A percentile compares a stretch with the other conserved stretches of the same genome.
phyloP scores from a whole-genome alignment of 208 protist species.

The Leishmania gerbilli region DNA sequence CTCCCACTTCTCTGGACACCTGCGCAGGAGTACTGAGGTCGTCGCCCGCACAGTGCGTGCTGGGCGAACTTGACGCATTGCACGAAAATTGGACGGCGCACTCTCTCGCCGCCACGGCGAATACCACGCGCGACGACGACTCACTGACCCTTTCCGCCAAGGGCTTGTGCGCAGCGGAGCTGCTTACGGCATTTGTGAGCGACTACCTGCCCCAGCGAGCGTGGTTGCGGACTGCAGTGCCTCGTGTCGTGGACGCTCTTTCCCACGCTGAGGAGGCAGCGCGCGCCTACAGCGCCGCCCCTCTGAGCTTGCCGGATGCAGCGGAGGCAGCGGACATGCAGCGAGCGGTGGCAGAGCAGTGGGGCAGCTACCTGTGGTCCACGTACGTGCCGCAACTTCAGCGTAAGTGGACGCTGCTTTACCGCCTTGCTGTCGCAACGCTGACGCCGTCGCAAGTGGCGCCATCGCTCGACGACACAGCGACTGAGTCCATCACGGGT shows the following conservation, averaged over 20 bases:
- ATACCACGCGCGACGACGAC: not conserved
- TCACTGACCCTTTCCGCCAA: not conserved
- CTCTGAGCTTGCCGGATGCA: not conserved
- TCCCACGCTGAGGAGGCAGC: slow-evolving; percentile 9
- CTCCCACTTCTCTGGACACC: not conserved
- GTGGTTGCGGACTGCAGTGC: slow-evolving; percentile 29
- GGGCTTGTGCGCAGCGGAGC: slow-evolving; percentile 17
- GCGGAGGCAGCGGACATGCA: slow-evolving; percentile 18
- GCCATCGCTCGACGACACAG: not conserved
- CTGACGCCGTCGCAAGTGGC: slow-evolving; percentile 9
- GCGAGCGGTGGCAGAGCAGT: slow-evolving; percentile 15
- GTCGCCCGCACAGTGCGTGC: slow-evolving; percentile 7
- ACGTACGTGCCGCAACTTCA: slow-evolving; percentile 28
- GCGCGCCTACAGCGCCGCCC: not conserved
- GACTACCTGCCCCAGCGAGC: slow-evolving; percentile 35
- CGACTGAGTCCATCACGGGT: slow-evolving; percentile 16
- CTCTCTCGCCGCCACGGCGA: slow-evolving; percentile 1
- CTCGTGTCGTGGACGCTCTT: slow-evolving; percentile 20
- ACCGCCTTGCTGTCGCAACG: slow-evolving; percentile 20
- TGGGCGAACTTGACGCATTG: slow-evolving; percentile 11
- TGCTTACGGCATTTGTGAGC: slow-evolving; percentile 21
- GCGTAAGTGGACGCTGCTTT: slow-evolving; percentile 30
- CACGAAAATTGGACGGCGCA: slow-evolving; percentile 18
- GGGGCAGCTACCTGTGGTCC: slow-evolving; percentile 23
- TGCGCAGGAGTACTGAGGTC: slow-evolving; percentile 7